These are phyloP conservation scores for Psilocybe subaeruginosa DNA, from an alignment of 768 basidiomycete species.

Conservation along the genomic window DNA sequence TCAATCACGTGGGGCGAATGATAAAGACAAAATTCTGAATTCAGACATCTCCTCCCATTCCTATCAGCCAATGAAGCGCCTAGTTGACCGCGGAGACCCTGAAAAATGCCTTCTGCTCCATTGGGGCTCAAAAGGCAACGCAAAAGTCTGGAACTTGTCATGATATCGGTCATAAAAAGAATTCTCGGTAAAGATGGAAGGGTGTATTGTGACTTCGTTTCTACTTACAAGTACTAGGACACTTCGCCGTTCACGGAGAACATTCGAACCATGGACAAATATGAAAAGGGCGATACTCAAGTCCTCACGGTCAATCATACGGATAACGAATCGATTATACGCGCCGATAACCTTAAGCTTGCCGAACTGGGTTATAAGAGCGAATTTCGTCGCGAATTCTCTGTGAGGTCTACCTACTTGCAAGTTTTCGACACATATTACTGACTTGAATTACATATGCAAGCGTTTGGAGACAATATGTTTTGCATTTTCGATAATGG, in stretches of 20 bases:
- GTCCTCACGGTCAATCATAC: constrained; percentile 16
- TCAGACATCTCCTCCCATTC: constrained; percentile 11
- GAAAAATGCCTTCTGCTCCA: constrained; percentile 5
- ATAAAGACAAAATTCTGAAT: constrained; percentile 7
- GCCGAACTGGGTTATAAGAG: constrained; percentile 72
- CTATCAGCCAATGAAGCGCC: constrained; percentile 21
- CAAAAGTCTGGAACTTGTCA: not conserved
- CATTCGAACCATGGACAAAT: constrained; percentile 17
- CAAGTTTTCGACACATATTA: not conserved
- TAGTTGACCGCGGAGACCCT: not conserved
- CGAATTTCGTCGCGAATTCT: constrained; percentile 77
- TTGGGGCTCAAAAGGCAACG: not conserved
- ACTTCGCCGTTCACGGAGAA: not conserved
- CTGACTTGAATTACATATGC: not conserved
- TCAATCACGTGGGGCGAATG: constrained; percentile 1
- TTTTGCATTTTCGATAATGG: constrained; percentile 75
- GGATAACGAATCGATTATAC: constrained; percentile 22
- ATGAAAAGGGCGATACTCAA: constrained; percentile 18
- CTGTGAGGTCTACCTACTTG: constrained; percentile 40
- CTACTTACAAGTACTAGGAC: not conserved
- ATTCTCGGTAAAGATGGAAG: not conserved
- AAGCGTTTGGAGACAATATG: constrained; percentile 65
- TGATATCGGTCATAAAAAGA: not conserved
- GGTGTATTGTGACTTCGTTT: not conserved
- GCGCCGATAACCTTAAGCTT: constrained; percentile 55